Conservation (phyloP, 2,329 filamentous ascomycete species). For the Talaromyces atroroseus region DNA sequence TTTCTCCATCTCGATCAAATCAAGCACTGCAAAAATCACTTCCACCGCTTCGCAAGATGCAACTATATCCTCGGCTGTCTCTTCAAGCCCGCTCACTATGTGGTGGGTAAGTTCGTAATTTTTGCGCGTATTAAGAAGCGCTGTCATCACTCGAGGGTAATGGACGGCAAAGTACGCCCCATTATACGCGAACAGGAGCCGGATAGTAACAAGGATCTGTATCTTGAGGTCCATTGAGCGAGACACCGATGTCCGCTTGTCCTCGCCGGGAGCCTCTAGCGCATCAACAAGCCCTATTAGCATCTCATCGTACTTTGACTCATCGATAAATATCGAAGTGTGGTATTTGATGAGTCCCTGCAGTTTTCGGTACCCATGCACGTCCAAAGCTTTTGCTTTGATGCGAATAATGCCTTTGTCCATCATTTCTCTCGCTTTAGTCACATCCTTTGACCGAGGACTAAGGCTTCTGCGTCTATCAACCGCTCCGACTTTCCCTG, state of each 20-base stretch:
- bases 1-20: conserved; percentile 26
- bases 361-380: conserved; percentile 39
- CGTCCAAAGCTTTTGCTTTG: conserved; percentile 31
- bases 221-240: conserved; percentile 34
- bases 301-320: conserved; percentile 33
- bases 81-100: conserved; percentile 36
- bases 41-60: conserved; percentile 23
- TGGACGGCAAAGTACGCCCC: conserved; percentile 30
- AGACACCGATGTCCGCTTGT: conserved; percentile 22
- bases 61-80: conserved; percentile 33
- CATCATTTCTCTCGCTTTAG: conserved; percentile 34
- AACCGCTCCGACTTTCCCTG: conserved; percentile 28
- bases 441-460: conserved; percentile 35
- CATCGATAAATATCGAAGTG: conserved; percentile 30
- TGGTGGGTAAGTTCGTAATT: conserved; percentile 35
- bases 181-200: conserved; percentile 34
- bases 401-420: conserved; percentile 34
- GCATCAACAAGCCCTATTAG: conserved; percentile 33
- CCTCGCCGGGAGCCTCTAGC: conserved; percentile 28
- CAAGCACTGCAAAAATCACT: conserved; percentile 31
- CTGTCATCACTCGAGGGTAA: conserved; percentile 30
- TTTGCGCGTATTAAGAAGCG: conserved; percentile 33
- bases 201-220: conserved; percentile 38
- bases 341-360: conserved; percentile 37
- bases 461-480: conserved; percentile 29